Percentiles rank a stretch among this genome's conserved stretches.
Conservation (phyloP, 441 rosid genomes). For the Gossypium schwendimanii region DNA sequence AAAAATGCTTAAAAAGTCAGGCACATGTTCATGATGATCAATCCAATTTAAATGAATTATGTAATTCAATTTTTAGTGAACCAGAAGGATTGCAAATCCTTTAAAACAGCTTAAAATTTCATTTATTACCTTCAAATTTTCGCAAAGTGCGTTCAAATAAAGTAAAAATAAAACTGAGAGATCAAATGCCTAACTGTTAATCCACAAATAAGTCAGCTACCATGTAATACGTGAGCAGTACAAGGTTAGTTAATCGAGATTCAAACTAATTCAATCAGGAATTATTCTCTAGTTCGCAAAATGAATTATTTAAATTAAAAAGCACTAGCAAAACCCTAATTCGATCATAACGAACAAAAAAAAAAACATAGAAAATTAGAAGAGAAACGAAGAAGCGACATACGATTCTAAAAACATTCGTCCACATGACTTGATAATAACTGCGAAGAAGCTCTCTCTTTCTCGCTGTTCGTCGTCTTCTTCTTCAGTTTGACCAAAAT, state of each 20-base stretch:
- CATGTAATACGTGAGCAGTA: not conserved
- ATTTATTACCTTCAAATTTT: not conserved
- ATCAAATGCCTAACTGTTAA: not conserved
- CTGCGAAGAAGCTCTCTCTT: not conserved
- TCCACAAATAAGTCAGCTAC: not conserved
- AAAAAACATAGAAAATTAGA: not conserved
- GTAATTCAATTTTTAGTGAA: not conserved
- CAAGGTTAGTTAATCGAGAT: not conserved
- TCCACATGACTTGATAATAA: constrained; percentile 65
- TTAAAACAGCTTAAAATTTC: not conserved
- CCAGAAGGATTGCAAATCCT: not conserved
- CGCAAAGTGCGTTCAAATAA: not conserved
- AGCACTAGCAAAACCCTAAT: not conserved
- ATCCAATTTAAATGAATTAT: not conserved
- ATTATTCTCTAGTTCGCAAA: not conserved
- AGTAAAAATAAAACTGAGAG: not conserved
- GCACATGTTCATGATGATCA: not conserved
- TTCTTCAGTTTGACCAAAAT: not conserved
- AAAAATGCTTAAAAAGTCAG: not conserved
- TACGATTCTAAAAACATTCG: constrained; percentile 88
- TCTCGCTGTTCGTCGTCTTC: not conserved
- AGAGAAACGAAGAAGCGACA: constrained; percentile 16
- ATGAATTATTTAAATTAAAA: not conserved
- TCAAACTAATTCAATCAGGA: not conserved
- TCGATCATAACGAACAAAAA: not conserved